Conservation (phyloP, 352 stramenopile species). For the Phytophthora foliorum region DNA sequence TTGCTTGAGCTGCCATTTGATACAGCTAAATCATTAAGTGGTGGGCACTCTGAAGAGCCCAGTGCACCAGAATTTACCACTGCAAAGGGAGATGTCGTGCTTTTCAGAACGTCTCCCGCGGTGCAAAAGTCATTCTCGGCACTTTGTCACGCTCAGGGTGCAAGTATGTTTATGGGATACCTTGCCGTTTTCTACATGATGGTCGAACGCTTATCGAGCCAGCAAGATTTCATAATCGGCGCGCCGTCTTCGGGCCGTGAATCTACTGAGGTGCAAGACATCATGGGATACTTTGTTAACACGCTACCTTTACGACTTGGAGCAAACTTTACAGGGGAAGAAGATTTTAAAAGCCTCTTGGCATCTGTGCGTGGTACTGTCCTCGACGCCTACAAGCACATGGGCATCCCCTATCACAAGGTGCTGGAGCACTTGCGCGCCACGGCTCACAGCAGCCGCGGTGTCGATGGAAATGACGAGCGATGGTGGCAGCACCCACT, state of each 20-base stretch:
- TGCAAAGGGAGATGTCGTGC: constrained; percentile 34
- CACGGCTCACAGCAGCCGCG: constrained; percentile 15
- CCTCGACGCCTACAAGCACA: constrained; percentile 53
- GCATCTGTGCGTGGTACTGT: constrained; percentile 50
- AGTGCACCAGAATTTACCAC: neutral
- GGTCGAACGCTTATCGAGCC: constrained; percentile 46
- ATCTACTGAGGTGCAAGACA: constrained; percentile 30
- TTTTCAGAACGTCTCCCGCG: constrained; percentile 43
- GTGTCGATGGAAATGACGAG: constrained; percentile 6
- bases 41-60: constrained; percentile 1
- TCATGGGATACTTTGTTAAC: constrained; percentile 74
- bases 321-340: neutral
- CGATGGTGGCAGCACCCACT: constrained; percentile 38
- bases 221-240: constrained; percentile 61
- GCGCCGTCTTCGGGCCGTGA: constrained; percentile 47
- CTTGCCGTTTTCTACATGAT: constrained; percentile 60
- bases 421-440: constrained; percentile 54
- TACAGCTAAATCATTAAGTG: neutral
- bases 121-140: constrained; percentile 41
- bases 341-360: constrained; percentile 48
- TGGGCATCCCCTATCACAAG: constrained; percentile 63
- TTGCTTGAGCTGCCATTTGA: constrained; percentile 63
- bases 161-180: constrained; percentile 60
- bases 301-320: constrained; percentile 61
- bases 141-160: constrained; percentile 45